phyloP scores from a whole-genome alignment of 257 asterid genomes.

The Nicotiana otophora region DNA sequence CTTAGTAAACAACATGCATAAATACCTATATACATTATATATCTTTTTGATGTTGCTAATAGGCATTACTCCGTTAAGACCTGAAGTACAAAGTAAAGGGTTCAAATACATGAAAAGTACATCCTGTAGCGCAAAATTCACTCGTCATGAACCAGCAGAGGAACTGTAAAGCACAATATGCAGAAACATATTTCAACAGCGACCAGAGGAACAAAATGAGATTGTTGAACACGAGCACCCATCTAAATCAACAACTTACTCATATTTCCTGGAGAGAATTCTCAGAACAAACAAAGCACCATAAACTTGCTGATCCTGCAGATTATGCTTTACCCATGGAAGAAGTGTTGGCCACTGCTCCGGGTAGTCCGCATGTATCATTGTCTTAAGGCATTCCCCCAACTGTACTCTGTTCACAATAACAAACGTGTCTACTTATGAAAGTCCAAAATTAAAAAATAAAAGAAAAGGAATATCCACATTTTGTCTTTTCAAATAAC shows the following conservation, averaged over 20 bases:
- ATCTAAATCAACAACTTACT: slow-evolving; percentile 48
- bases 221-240: not conserved
- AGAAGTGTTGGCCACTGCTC: slow-evolving; percentile 95
- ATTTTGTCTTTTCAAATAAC: not conserved
- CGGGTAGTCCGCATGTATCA: slow-evolving; percentile 83
- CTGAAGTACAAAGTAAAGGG: not conserved
- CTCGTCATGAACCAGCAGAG: not conserved
- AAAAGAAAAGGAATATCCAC: slow-evolving; percentile 11
- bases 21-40: not conserved
- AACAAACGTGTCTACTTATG: slow-evolving; percentile 11
- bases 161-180: not conserved
- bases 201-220: not conserved
- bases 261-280: slow-evolving; percentile 90
- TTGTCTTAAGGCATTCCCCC: slow-evolving; percentile 89
- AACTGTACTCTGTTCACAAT: slow-evolving; percentile 69
- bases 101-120: not conserved
- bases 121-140: not conserved
- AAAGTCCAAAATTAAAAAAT: not conserved
- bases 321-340: slow-evolving; percentile 85
- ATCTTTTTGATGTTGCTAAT: not conserved
- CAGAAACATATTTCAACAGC: not conserved
- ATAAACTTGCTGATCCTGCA: slow-evolving; percentile 86
- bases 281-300: slow-evolving; percentile 88
- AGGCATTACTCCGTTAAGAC: not conserved
- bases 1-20: not conserved